These are phyloP conservation scores for Candida coquimbonensis DNA, from an alignment of 805 yeast genomes.

Conservation along the genomic window DNA sequence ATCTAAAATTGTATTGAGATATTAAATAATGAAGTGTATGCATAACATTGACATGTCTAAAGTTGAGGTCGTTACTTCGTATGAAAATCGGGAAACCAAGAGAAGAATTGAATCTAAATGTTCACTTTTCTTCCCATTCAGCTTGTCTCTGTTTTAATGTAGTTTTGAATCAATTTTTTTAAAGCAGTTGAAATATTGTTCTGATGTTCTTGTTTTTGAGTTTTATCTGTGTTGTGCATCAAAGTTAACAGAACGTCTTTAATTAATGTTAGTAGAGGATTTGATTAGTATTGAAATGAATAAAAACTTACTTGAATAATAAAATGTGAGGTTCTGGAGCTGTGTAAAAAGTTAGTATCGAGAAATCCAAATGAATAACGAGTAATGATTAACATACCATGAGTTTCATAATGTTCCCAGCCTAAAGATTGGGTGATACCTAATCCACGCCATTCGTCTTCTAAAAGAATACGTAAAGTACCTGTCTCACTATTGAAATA, in stretches of 20 bases:
- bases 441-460: slow-evolving; percentile 97
- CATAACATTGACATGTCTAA: background rate
- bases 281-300: too few relatives aligned
- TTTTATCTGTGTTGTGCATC: slow-evolving; percentile 28
- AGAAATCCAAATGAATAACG: too few relatives aligned
- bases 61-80: slow-evolving; percentile 1
- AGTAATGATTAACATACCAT: slow-evolving; percentile 28
- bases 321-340: slow-evolving; percentile 98
- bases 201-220: too few relatives aligned
- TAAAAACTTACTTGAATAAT: slow-evolving; percentile 51
- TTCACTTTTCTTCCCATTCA: background rate
- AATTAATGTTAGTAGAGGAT: background rate
- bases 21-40: background rate
- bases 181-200: background rate
- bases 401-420: slow-evolving; percentile 97
- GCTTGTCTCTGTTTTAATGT: background rate
- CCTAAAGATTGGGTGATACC: slow-evolving; percentile 97
- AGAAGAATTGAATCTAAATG: too few relatives aligned
- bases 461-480: slow-evolving; percentile 80
- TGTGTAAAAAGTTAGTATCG: slow-evolving; percentile 13
- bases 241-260: slow-evolving; percentile 51
- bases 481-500: slow-evolving; percentile 93
- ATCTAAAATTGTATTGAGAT: slow-evolving; percentile 4
- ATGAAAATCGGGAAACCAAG: background rate
- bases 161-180: background rate